A percentile compares a stretch with the other conserved stretches of the same genome.
Conservation (phyloP, 225 moss, liverwort and hornwort genomes). For the Marchantia polymorpha region DNA sequence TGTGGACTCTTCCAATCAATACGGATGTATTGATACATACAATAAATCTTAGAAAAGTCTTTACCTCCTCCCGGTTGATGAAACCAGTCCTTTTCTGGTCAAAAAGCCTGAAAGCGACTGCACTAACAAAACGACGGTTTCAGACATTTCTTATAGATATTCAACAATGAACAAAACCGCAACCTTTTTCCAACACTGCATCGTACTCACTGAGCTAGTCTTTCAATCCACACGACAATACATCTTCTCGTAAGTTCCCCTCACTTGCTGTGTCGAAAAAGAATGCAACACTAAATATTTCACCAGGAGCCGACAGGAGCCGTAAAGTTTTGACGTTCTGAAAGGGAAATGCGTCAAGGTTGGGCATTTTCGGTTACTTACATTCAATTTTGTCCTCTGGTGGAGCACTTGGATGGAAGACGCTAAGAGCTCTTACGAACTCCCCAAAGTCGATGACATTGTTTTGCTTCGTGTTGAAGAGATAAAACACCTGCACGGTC, state of each 20-base stretch:
- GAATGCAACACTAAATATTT: too few species aligned
- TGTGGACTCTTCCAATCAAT: too few species aligned
- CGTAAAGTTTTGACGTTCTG: too few species aligned
- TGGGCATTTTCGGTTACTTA: slow-evolving; percentile 30
- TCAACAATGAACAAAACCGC: too few species aligned
- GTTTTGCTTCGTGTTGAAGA: slow-evolving; percentile 79
- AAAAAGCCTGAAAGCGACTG: slow-evolving; percentile 90
- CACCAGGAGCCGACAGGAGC: slow-evolving; percentile 58
- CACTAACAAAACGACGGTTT: slow-evolving; percentile 26
- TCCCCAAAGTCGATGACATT: slow-evolving; percentile 93
- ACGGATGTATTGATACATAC: too few species aligned
- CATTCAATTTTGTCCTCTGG: slow-evolving; percentile 65
- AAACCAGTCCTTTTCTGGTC: slow-evolving; percentile 85
- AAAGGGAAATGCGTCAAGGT: background rate
- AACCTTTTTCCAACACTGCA: too few species aligned
- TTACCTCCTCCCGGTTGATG: slow-evolving; percentile 94
- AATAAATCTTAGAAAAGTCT: too few species aligned
- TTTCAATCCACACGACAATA: slow-evolving; percentile 9
- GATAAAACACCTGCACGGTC: slow-evolving; percentile 67
- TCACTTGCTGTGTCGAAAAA: slow-evolving; percentile 70
- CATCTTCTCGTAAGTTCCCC: slow-evolving; percentile 82
- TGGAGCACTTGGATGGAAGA: slow-evolving; percentile 75
- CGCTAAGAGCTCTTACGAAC: slow-evolving; percentile 84
- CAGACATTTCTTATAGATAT: too few species aligned
- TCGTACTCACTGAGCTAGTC: too few species aligned